Conservation (phyloP, 2,329 filamentous ascomycete genomes). For the Sporothrix humicola region DNA sequence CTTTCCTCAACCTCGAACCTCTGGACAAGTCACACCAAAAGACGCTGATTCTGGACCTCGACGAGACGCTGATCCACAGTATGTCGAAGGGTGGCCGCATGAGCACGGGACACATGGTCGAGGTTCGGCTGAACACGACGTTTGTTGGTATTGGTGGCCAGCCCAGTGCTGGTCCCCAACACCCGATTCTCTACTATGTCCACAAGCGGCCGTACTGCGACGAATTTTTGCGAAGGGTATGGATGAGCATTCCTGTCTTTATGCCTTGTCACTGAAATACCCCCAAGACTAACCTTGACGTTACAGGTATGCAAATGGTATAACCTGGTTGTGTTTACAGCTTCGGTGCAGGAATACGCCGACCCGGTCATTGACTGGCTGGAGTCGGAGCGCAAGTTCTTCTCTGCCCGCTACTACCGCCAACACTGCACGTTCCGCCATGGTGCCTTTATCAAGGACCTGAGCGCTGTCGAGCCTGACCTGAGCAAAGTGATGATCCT, state of each 20-base stretch:
- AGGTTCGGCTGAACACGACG: slow-evolving; percentile 84
- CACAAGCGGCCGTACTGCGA: slow-evolving; percentile 97
- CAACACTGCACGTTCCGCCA: slow-evolving; percentile 97
- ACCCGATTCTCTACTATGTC: slow-evolving; percentile 97
- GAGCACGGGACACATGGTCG: slow-evolving; percentile 98
- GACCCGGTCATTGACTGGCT: slow-evolving; percentile 99
- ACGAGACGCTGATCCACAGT: slow-evolving; percentile 97
- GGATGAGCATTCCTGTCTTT: slow-evolving; percentile 34
- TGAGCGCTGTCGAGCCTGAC: slow-evolving; percentile 94
- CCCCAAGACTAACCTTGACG: neutral
- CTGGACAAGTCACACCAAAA: slow-evolving; percentile 71
- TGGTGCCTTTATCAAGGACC: slow-evolving; percentile 96
- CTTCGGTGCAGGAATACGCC: slow-evolving; percentile 96
- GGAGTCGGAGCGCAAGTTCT: slow-evolving; percentile 95
- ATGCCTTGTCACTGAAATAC: neutral
- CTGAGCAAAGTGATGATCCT: slow-evolving; percentile 98
- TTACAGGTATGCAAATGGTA: slow-evolving; percentile 90
- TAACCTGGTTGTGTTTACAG: slow-evolving; percentile 94
- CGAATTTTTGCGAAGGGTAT: slow-evolving; percentile 86
- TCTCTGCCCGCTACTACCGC: slow-evolving; percentile 89
- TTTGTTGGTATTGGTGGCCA: slow-evolving; percentile 70
- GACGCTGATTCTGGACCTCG: slow-evolving; percentile 91
- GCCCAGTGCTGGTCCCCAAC: slow-evolving; percentile 76
- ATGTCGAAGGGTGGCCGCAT: slow-evolving; percentile 96
- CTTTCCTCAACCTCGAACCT: slow-evolving; percentile 71